Conservation (phyloP, 1,284 basidiomycete species). For the Sporisorium exsertum region DNA sequence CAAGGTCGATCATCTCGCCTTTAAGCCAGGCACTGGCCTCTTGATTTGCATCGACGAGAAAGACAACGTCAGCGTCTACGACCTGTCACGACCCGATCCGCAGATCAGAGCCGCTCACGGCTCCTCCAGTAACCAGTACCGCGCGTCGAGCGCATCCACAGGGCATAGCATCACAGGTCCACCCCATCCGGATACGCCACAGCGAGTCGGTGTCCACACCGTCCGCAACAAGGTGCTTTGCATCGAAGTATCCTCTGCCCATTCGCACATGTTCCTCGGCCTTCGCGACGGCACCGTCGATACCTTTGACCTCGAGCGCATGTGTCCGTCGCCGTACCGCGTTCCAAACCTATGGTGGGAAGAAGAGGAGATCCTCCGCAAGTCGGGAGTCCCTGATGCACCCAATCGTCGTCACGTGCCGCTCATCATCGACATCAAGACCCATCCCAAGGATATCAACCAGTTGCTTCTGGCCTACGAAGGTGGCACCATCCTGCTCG, state of each 20-base stretch:
- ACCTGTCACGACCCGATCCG: conserved; percentile 74
- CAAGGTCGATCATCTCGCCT: conserved; percentile 76
- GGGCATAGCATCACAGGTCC: conserved; percentile 49
- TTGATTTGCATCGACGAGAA: conserved; percentile 78
- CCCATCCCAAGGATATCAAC: conserved; percentile 85
- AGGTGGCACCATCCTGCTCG: conserved; percentile 72
- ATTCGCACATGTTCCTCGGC: conserved; percentile 77
- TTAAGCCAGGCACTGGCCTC: conserved; percentile 75
- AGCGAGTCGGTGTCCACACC: conserved; percentile 55
- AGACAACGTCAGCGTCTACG: conserved; percentile 78
- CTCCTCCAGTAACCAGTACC: conserved; percentile 45
- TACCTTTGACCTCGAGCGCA: conserved; percentile 70
- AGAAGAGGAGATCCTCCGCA: conserved; percentile 76
- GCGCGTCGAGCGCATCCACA: conserved; percentile 34
- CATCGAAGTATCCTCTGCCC: conserved; percentile 78
- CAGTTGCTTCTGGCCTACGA: conserved; percentile 84
- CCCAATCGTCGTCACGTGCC: conserved; percentile 70
- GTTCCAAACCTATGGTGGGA: conserved; percentile 76
- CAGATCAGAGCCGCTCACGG: conserved; percentile 48
- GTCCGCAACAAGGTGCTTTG: conserved; percentile 71
- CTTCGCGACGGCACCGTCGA: conserved; percentile 71
- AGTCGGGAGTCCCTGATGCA: conserved; percentile 74
- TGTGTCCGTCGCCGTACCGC: conserved; percentile 62
- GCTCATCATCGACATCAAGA: conserved; percentile 66
- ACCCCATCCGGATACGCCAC: conserved; percentile 55